Percentiles rank a stretch among this genome's conserved stretches.
Evolutionary conservation across 306 rosid species (phyloP).

Genomic region (Adenanthera pavonina): DNA sequence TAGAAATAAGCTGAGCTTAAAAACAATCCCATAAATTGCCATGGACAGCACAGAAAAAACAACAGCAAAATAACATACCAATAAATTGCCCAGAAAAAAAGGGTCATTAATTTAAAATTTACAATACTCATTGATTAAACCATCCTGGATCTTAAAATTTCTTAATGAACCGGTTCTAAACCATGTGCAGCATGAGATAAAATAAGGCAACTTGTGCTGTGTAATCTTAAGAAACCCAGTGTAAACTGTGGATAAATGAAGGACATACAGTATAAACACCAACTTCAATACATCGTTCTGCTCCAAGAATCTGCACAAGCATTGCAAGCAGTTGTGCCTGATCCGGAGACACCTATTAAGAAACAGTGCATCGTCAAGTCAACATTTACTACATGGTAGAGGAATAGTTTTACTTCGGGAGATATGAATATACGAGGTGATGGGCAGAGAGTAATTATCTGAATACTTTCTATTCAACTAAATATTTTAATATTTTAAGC

Average conservation of each 20-base stretch:
- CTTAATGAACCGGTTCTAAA: background rate
- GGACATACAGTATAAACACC: slow-evolving; percentile 86
- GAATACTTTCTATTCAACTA: slow-evolving; percentile 10
- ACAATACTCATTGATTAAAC: background rate
- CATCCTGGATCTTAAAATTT: background rate
- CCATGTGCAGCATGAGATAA: background rate
- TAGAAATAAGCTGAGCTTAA: background rate
- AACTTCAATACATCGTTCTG: slow-evolving; percentile 92
- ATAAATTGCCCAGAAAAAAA: slow-evolving; percentile 10
- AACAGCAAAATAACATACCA: background rate
- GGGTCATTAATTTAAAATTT: background rate
- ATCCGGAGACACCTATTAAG: slow-evolving; percentile 86
- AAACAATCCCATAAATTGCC: slow-evolving; percentile 11
- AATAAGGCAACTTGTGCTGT: slow-evolving; percentile 10
- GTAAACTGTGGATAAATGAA: slow-evolving; percentile 5
- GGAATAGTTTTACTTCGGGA: slow-evolving; percentile 14
- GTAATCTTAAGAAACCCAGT: slow-evolving; percentile 34
- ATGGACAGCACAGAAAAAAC: background rate
- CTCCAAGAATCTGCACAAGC: slow-evolving; percentile 93
- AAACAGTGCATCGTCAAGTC: slow-evolving; percentile 43
- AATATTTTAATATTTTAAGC: background rate
- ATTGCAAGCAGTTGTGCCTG: slow-evolving; percentile 94
- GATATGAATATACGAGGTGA: slow-evolving; percentile 10
- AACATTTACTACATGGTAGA: slow-evolving; percentile 31
- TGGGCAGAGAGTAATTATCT: slow-evolving; percentile 1